A percentile compares a stretch with the other conserved stretches of the same genome.
These are phyloP conservation scores for Hyaloscypha finlandica DNA, from an alignment of 495 filamentous ascomycete species.

Conservation along the genomic window DNA sequence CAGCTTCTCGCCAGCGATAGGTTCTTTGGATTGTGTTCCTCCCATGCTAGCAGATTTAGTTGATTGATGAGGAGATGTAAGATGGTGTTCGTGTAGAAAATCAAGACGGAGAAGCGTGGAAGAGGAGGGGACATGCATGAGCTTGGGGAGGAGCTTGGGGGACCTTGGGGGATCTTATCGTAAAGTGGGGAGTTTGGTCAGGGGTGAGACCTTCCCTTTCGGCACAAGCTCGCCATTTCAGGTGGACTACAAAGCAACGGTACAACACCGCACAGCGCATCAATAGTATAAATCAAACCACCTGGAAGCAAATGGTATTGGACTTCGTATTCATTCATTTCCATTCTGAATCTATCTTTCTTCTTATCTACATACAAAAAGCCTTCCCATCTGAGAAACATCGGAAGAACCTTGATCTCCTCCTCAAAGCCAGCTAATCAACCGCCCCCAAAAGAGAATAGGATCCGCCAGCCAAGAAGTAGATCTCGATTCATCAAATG, in stretches of 20 bases:
- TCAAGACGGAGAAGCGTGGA: background rate
- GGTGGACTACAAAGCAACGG: no score
- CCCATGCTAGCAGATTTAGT: constrained; percentile 42
- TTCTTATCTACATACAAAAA: constrained; percentile 18
- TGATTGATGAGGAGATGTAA: background rate
- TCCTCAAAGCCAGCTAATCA: constrained; percentile 28
- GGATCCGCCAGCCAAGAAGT: constrained; percentile 27
- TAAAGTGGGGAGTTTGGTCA: no score
- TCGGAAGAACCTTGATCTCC: background rate
- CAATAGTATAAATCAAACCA: background rate
- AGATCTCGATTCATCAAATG: constrained; percentile 7
- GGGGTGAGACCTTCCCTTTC: no score
- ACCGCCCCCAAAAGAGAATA: constrained; percentile 17
- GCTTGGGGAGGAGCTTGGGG: background rate
- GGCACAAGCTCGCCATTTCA: no score
- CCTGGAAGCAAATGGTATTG: background rate
- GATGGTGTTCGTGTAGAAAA: background rate
- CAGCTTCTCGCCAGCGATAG: constrained; percentile 43
- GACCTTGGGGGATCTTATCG: no score
- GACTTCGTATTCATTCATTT: background rate
- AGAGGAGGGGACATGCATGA: background rate
- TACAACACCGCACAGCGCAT: background rate
- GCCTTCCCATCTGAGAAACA: background rate
- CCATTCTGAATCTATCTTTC: constrained; percentile 14
- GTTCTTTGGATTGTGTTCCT: constrained; percentile 45